A percentile compares a stretch with the other conserved stretches of the same genome.
Conservation (phyloP, 805 yeast species). For the Candida coleopterorum region DNA sequence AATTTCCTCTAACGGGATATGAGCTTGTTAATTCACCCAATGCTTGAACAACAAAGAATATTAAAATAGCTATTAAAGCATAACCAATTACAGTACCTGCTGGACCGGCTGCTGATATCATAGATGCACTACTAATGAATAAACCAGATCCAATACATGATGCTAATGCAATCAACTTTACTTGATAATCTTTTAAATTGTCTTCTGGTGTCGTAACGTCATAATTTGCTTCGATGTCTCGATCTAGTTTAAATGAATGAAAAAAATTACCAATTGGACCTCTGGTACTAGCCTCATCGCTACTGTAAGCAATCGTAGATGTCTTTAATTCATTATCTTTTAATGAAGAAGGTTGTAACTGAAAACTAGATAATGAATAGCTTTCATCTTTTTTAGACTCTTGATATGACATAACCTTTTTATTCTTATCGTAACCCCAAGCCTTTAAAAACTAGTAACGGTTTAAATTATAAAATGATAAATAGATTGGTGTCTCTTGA, state of each 20-base stretch:
- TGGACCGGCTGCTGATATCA: slow-evolving; percentile 16
- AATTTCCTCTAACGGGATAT: slow-evolving; percentile 38
- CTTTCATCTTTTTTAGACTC: slow-evolving; percentile 9
- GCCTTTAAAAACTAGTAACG: too few relatives aligned
- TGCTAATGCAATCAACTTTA: slow-evolving; percentile 15
- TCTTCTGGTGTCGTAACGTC: slow-evolving; percentile 9
- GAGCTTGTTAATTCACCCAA: slow-evolving; percentile 37
- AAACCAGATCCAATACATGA: slow-evolving; percentile 20
- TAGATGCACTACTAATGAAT: slow-evolving; percentile 15
- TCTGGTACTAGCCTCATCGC: not conserved
- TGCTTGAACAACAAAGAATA: slow-evolving; percentile 40
- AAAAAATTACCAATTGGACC: slow-evolving; percentile 4
- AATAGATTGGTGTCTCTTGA: slow-evolving; percentile 1
- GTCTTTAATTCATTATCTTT: not conserved
- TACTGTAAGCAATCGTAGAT: not conserved
- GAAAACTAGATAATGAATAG: slow-evolving; percentile 9
- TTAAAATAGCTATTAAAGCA: slow-evolving; percentile 34
- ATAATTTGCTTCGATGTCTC: slow-evolving; percentile 9
- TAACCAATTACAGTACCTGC: slow-evolving; percentile 21
- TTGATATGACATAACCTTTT: slow-evolving; percentile 2
- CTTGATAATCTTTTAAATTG: slow-evolving; percentile 9
- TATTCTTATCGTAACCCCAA: not conserved
- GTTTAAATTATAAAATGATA: not conserved
- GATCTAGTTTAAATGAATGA: slow-evolving; percentile 7
- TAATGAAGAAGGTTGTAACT: slow-evolving; percentile 3